A percentile compares a stretch with the other conserved stretches of the same genome.
Conservation (phyloP, 192 early-diverging fungal species). For the Podila minutissima region DNA sequence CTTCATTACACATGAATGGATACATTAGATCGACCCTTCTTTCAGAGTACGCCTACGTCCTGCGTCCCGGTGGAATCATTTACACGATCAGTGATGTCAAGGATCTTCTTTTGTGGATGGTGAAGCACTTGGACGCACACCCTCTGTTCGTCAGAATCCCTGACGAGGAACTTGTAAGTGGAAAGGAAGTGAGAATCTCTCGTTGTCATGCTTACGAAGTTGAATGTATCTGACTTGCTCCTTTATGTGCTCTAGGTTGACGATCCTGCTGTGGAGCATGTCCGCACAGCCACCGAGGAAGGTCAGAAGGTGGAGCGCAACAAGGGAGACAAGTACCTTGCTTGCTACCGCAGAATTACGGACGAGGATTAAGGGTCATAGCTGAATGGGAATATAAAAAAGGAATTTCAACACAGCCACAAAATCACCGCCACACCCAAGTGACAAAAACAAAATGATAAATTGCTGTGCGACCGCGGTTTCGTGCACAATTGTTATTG, state of each 20-base stretch:
- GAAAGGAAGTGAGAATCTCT: not conserved
- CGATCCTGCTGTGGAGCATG: conserved; percentile 89
- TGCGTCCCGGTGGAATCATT: conserved; percentile 88
- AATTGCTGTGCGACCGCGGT: too few relatives aligned
- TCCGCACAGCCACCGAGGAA: conserved; percentile 94
- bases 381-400: not conserved
- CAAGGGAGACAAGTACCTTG: conserved; percentile 93
- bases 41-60: conserved; percentile 96
- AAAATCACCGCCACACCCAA: too few relatives aligned
- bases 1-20: not conserved
- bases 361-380: conserved; percentile 50
- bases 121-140: conserved; percentile 92
- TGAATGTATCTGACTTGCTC: not conserved
- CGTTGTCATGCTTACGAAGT: not conserved
- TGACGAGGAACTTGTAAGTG: conserved; percentile 75
- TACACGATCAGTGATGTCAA: conserved; percentile 97
- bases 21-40: conserved; percentile 63
- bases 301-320: conserved; percentile 98
- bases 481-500: too few relatives aligned
- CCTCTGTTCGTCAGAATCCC: conserved; percentile 91
- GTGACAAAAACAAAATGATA: too few relatives aligned
- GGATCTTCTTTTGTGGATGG: conserved; percentile 96
- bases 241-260: conserved; percentile 54
- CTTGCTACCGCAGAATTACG: conserved; percentile 81
- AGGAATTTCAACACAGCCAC: not conserved